phyloP scores from a whole-genome alignment of 305 asterid genomes.

The Fraxinus latifolia region DNA sequence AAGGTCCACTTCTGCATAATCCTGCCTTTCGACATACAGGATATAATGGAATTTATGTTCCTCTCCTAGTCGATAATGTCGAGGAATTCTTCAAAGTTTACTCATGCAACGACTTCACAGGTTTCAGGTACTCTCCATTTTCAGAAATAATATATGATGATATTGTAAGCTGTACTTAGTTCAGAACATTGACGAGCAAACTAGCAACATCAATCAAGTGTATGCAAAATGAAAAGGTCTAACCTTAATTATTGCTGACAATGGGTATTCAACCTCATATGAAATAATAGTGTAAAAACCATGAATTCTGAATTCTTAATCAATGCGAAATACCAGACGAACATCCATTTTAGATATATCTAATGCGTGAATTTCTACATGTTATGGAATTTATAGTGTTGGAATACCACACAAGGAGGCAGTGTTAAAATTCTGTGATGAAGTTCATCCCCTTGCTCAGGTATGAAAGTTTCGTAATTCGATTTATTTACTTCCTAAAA shows the following conservation, averaged over 20 bases:
- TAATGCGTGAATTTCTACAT: conserved; percentile 17
- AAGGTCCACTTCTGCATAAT: conserved; percentile 66
- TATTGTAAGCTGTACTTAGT: too few relatives aligned
- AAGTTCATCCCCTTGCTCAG: conserved; percentile 70
- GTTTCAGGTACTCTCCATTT: conserved; percentile 49
- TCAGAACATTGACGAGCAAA: too few relatives aligned
- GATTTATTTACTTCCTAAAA: not conserved
- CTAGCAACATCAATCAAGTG: too few relatives aligned
- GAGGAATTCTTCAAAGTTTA: conserved; percentile 55
- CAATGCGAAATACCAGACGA: not conserved
- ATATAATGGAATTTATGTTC: conserved; percentile 63
- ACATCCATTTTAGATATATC: not conserved
- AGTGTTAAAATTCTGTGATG: conserved; percentile 57
- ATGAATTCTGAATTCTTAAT: not conserved
- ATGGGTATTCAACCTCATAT: not conserved
- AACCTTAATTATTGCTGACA: not conserved
- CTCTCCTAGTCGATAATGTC: conserved; percentile 57
- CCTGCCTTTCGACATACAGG: conserved; percentile 55
- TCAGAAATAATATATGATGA: not conserved
- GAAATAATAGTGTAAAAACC: not conserved
- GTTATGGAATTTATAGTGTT: conserved; percentile 40
- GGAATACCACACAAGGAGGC: conserved; percentile 73
- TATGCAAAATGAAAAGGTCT: too few relatives aligned
- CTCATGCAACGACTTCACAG: conserved; percentile 55
- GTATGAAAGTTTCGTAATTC: conserved; percentile 28